Conservation (phyloP, 202 grass and related monocot species). For the Dendrocalamus latiflorus region DNA sequence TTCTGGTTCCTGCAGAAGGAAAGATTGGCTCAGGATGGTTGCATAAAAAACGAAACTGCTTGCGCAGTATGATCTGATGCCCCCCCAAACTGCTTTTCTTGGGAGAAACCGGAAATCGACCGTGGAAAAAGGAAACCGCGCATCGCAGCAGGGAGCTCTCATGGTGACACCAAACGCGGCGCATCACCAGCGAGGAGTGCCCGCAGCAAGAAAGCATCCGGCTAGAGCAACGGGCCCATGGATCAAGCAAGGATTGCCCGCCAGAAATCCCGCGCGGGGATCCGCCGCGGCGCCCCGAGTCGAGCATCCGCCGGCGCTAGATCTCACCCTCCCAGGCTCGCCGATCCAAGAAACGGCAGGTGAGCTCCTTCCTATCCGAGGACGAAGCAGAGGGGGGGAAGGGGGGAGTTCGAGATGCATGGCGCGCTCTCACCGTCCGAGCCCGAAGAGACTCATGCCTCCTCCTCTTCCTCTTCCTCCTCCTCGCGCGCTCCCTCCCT, state of each 20-base stretch:
- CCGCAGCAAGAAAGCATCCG: not conserved
- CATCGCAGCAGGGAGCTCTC: not conserved
- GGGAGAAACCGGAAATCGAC: not conserved
- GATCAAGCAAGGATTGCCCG: not conserved
- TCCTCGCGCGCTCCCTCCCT: not conserved
- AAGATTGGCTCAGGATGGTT: not conserved
- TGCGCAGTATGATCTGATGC: not conserved
- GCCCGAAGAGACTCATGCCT: slow-evolving; percentile 95
- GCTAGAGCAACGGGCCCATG: not conserved
- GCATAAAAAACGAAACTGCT: not conserved
- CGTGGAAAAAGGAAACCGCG: not conserved
- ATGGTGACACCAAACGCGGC: not conserved
- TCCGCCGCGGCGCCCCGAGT: not conserved
- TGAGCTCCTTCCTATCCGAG: not conserved
- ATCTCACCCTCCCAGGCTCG: not conserved
- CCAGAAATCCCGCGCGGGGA: not conserved
- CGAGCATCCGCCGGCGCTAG: not conserved
- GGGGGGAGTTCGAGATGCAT: not conserved
- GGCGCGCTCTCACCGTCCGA: slow-evolving; percentile 61
- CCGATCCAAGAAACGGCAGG: not conserved
- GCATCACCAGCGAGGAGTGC: not conserved
- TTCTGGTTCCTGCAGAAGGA: slow-evolving; percentile 70
- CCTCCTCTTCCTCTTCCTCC: not conserved
- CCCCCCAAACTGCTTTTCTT: no score
- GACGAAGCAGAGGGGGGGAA: not conserved